Percentiles rank a stretch among this genome's conserved stretches.
Conservation (phyloP, 2,329 filamentous ascomycete species). For the Cyanodermella asteris region DNA sequence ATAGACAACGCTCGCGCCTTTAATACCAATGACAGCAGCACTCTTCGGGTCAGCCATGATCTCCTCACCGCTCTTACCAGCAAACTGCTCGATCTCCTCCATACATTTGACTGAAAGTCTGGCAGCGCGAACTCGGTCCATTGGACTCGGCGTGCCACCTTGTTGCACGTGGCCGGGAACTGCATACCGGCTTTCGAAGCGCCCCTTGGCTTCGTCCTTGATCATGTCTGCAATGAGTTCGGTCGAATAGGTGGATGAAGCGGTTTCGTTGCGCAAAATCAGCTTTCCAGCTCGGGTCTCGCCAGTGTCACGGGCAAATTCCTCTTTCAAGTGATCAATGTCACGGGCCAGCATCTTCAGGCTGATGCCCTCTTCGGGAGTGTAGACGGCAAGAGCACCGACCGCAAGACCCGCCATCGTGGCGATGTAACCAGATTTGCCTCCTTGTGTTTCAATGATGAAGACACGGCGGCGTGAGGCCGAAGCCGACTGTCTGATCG, state of each 20-base stretch:
- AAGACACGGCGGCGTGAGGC: conserved; percentile 85
- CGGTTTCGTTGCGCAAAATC: conserved; percentile 91
- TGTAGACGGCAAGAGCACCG: conserved; percentile 83
- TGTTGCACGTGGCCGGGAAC: conserved; percentile 91
- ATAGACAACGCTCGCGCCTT: conserved; percentile 77
- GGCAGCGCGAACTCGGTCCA: conserved; percentile 86
- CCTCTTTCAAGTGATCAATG: conserved; percentile 68
- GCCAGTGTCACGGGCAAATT: conserved; percentile 68
- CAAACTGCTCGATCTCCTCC: conserved; percentile 66
- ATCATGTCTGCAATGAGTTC: conserved; percentile 92
- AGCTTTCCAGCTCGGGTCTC: conserved; percentile 79
- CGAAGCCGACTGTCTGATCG: conserved; percentile 90
- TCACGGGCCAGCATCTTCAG: conserved; percentile 83
- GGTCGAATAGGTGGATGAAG: conserved; percentile 73
- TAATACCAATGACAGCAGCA: conserved; percentile 71
- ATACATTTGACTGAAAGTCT: conserved; percentile 86
- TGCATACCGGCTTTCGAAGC: conserved; percentile 79
- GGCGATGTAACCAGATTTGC: conserved; percentile 80
- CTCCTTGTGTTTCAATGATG: conserved; percentile 93
- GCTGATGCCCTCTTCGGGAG: conserved; percentile 85
- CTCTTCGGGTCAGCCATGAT: conserved; percentile 55
- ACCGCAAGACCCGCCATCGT: conserved; percentile 80
- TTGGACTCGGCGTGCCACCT: conserved; percentile 75
- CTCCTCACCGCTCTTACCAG: conserved; percentile 39
- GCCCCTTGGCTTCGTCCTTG: conserved; percentile 71